Percentiles rank a stretch among this genome's conserved stretches.
Evolutionary conservation across 1,139 yeast genomes (phyloP).

Genomic region (Geotrichum fermentans): DNA sequence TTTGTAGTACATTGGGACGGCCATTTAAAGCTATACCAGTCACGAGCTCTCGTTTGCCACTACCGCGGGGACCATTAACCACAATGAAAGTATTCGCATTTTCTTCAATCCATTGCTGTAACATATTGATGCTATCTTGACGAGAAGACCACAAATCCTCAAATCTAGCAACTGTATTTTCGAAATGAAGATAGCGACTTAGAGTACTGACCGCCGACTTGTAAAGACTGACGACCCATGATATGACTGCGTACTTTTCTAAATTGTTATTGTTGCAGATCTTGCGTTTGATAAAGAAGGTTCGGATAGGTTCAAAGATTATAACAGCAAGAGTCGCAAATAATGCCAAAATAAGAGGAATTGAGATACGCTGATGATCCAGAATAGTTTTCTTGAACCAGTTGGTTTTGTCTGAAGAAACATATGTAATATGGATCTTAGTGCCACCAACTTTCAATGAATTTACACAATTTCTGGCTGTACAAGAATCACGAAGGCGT

Average conservation of each 20-base stretch:
- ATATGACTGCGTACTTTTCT: conserved; percentile 12
- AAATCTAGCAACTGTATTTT: conserved; percentile 26
- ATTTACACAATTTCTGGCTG: conserved; percentile 88
- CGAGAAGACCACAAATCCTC: conserved; percentile 68
- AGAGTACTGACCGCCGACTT: conserved; percentile 10
- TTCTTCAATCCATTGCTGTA: conserved; percentile 72
- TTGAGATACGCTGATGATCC: conserved; percentile 74
- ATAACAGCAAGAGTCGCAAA: conserved; percentile 76
- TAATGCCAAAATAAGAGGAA: conserved; percentile 59
- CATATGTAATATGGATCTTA: conserved; percentile 67
- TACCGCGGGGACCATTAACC: conserved; percentile 88
- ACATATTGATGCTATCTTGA: conserved; percentile 57
- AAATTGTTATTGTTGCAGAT: conserved; percentile 35
- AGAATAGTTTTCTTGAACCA: conserved; percentile 22
- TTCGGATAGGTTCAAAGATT: conserved; percentile 88
- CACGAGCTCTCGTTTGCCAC: conserved; percentile 83
- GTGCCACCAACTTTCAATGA: conserved; percentile 55
- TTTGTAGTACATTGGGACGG: conserved; percentile 54
- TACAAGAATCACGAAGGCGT: conserved; percentile 61
- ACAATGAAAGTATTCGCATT: conserved; percentile 81
- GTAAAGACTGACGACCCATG: conserved; percentile 9
- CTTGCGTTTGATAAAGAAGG: conserved; percentile 69
- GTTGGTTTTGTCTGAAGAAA: conserved; percentile 47
- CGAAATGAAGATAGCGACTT: conserved; percentile 10
- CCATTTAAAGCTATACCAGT: conserved; percentile 59